phyloP scores from a whole-genome alignment of 331 rosid species.

The Dryas integrifolia region DNA sequence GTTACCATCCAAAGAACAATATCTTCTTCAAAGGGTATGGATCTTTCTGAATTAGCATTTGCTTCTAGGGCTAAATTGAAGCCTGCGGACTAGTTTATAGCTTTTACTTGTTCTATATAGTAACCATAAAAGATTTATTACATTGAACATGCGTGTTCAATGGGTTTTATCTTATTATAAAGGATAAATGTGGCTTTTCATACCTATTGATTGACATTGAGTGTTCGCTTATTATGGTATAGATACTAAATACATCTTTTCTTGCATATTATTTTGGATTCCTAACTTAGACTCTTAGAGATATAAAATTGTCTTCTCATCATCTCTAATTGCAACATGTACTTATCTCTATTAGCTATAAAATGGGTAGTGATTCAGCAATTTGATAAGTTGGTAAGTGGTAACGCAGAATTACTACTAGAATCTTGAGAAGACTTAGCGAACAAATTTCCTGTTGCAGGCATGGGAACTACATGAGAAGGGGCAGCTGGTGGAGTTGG shows the following conservation, averaged over 20 bases:
- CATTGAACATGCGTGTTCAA: neutral
- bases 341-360: neutral
- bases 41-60: neutral
- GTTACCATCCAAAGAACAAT: constrained; percentile 59
- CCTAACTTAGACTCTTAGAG: too few species aligned
- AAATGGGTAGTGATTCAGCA: neutral
- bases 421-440: neutral
- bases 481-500: constrained; percentile 48
- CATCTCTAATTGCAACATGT: neutral
- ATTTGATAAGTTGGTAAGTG: neutral
- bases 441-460: constrained; percentile 36
- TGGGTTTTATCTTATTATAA: too few species aligned
- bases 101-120: neutral
- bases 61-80: neutral
- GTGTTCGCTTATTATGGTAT: too few species aligned
- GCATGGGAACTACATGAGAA: constrained; percentile 60
- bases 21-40: constrained; percentile 74
- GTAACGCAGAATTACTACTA: neutral
- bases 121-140: neutral
- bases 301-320: neutral
- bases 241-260: too few species aligned
- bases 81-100: neutral
- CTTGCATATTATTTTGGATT: neutral
- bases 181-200: too few species aligned
- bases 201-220: too few species aligned